Conservation (phyloP, 2,329 filamentous ascomycete genomes). For the Proliferodiscus dingleyae region DNA sequence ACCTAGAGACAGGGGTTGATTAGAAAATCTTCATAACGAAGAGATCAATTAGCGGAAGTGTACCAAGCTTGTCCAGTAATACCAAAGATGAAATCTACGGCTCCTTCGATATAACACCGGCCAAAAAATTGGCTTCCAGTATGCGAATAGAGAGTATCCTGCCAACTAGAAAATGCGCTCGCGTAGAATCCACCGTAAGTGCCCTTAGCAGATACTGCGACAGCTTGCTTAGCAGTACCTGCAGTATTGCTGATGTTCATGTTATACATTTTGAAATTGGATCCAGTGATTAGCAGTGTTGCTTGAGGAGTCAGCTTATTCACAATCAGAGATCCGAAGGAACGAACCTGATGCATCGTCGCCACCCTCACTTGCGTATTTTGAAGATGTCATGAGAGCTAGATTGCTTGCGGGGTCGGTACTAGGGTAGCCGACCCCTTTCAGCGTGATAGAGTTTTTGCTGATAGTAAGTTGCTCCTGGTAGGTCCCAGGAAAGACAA, state of each 20-base stretch:
- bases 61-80: constrained; percentile 44
- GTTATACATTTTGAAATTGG: constrained; percentile 52
- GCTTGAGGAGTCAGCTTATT: constrained; percentile 1
- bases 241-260: constrained; percentile 48
- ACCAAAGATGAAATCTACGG: constrained; percentile 55
- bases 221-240: constrained; percentile 42
- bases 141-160: constrained; percentile 47
- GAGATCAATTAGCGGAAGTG: too few species aligned
- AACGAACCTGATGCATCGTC: constrained; percentile 33
- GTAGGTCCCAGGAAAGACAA: constrained; percentile 51
- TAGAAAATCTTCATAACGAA: not conserved
- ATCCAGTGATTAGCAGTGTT: constrained; percentile 28
- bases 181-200: constrained; percentile 50
- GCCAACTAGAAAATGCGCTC: constrained; percentile 46
- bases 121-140: constrained; percentile 49
- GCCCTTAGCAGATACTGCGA: constrained; percentile 46
- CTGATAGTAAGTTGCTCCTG: constrained; percentile 46
- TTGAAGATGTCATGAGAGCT: constrained; percentile 38
- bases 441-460: constrained; percentile 39
- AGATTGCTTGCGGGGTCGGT: constrained; percentile 41
- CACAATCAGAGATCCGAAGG: not conserved
- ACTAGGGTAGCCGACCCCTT: constrained; percentile 39
- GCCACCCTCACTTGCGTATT: constrained; percentile 35
- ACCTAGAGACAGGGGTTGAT: constrained; percentile 21
- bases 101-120: constrained; percentile 49